Evolutionary conservation across 257 asterid genomes (phyloP), one percentile per base, ranked within the genome.

Genomic region (Schizonepeta tenuifolia): DNA sequence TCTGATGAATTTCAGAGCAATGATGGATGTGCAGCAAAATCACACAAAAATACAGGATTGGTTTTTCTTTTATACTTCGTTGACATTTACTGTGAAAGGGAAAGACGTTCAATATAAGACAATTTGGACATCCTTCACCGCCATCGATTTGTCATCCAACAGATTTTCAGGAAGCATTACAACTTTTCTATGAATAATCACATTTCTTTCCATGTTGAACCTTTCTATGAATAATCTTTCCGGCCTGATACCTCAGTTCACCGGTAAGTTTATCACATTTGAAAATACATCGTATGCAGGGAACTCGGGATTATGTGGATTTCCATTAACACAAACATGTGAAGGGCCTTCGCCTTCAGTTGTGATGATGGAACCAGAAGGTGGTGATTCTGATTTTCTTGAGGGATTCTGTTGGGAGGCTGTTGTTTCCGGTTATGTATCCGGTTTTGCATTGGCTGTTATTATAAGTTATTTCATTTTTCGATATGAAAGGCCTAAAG

Each of bases 1-100:
- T n/a, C n/a, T n/a, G n/a, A 10, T 21, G 12, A 12, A 38, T 44
- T 78, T 79, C 26, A 35, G 6, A 15, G 78, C 74, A 17, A 75
- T 78, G 83, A 78, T 18, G 21, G 26, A 35, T 26, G 54, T 38
- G 15, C 15, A 58, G 14, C 31, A 53, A 20, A 53, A 18, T 2
- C 28, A 2, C 0, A 0, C 6, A 20, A 4, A 20, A 9, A 7
- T 18, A 20, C 28, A 7, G 0, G 13, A 0, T 53, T 9, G 13
- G 14, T 18, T 7, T 2, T 8, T 13, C 7, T 6, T 7, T 18
- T 53, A 53, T 4, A 7, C 0, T 3, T 53, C 31, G 0, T 9
- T 53, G 31, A 21, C 14, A 9, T 2, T 53, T 0, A 20, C 15
- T 18, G 2, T 53, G 59, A 53, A 53, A 20, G 59, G 59, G 0